Evolutionary conservation across 805 yeast genomes (phyloP).

Genomic region (Barnettozyma siamensis): DNA sequence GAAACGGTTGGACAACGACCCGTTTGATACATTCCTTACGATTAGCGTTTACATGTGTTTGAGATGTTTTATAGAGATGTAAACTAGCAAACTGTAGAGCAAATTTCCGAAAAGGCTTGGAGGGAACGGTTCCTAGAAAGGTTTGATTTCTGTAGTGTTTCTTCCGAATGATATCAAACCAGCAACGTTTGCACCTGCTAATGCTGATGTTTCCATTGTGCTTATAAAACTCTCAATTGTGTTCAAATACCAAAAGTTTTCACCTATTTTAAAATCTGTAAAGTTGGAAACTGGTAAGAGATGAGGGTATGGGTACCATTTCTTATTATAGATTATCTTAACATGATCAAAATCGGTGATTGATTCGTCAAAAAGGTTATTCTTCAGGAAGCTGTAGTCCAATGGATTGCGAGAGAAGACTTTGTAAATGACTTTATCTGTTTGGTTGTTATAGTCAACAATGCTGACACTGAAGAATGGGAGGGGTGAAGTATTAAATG

Average conservation of each 20-base stretch:
- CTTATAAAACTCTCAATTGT: slow-evolving; percentile 42
- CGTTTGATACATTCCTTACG: no score
- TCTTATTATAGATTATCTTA: slow-evolving; percentile 27
- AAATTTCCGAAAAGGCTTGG: background rate
- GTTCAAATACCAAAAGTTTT: slow-evolving; percentile 37
- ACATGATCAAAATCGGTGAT: slow-evolving; percentile 12
- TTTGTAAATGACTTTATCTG: slow-evolving; percentile 35
- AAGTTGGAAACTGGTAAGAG: slow-evolving; percentile 28
- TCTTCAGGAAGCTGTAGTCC: slow-evolving; percentile 13
- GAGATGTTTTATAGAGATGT: no score
- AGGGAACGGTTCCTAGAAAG: slow-evolving; percentile 11
- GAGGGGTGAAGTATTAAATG: background rate
- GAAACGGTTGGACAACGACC: no score
- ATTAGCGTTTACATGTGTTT: no score
- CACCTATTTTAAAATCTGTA: slow-evolving; percentile 26
- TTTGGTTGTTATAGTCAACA: slow-evolving; percentile 23
- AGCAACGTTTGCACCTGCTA: slow-evolving; percentile 46
- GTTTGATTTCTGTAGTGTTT: slow-evolving; percentile 22
- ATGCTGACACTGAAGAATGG: slow-evolving; percentile 33
- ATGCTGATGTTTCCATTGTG: slow-evolving; percentile 47
- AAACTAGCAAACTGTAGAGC: no score
- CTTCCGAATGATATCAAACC: slow-evolving; percentile 30
- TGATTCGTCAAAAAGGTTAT: slow-evolving; percentile 18
- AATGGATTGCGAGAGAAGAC: slow-evolving; percentile 31
- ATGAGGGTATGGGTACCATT: slow-evolving; percentile 42